A percentile compares a stretch with the other conserved stretches of the same genome.
These are phyloP conservation scores for Rhodosporidiobolus sp. DNA, from an alignment of 768 basidiomycete species.

Conservation along the genomic window DNA sequence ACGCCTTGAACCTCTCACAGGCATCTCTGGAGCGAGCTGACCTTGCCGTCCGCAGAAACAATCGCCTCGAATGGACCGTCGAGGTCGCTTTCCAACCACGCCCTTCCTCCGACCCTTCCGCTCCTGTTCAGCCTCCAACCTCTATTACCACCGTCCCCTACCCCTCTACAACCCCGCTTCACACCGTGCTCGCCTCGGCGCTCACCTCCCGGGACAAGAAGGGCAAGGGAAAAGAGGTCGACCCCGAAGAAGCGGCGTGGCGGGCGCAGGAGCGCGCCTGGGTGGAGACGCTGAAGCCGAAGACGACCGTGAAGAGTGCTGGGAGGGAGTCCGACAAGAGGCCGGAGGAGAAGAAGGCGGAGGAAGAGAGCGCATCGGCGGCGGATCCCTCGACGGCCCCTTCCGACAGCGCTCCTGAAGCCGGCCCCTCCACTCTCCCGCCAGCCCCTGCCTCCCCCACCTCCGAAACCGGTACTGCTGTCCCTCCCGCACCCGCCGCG, in stretches of 20 bases:
- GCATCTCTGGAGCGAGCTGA: no score
- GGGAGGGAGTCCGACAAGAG: no score
- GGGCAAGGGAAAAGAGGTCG: constrained; percentile 28
- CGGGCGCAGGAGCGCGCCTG: constrained; percentile 1
- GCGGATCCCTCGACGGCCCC: not conserved
- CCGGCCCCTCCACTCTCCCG: not conserved
- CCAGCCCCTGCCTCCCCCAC: no score
- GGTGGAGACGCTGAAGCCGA: constrained; percentile 13
- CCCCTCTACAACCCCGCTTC: not conserved
- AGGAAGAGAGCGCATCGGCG: not conserved
- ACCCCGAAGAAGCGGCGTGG: constrained; percentile 26
- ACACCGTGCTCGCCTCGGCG: constrained; percentile 10
- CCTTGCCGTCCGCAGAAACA: constrained; percentile 3
- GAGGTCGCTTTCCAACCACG: constrained; percentile 33
- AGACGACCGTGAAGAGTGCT: not conserved
- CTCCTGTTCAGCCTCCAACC: not conserved
- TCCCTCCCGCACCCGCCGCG: not conserved
- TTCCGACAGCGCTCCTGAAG: not conserved
- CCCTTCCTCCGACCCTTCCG: constrained; percentile 15
- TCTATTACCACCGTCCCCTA: constrained; percentile 14
- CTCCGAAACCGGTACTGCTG: no score
- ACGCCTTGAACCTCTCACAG: not conserved
- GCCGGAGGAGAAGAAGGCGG: not conserved
- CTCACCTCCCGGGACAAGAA: constrained; percentile 22
- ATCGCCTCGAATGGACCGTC: constrained; percentile 36